Base-by-base conservation (phyloP, 495 filamentous ascomycete genomes). In the Aspergillus wentii region DNA sequence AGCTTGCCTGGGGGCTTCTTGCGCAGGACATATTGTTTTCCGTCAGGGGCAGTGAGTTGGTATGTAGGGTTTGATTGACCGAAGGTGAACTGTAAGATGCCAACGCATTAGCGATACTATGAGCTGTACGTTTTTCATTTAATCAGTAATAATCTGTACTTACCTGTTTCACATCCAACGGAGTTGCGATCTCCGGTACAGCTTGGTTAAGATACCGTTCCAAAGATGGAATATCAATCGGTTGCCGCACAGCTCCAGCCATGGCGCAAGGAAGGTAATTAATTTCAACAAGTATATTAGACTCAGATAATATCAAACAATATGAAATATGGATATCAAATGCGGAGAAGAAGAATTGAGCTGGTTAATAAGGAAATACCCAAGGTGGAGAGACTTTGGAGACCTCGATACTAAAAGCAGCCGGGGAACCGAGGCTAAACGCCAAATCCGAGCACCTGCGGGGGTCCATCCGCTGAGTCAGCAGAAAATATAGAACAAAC, bases 51-150 rank as follows among this genome's bases (percentile, higher is more conserved):
- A 8, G 78, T 94, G 43, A 96, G 71, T 40, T 87, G 85, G 68
- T 96, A 97, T 6, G 92, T 97, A 19, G 92, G 92, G 57, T 97
- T 98, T 30, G 87, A 95, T 65, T 97, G 92, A 35, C 92, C 92
- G 56, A 91, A 98, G 48, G 88, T 86, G 55, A 96, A 98, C 84
- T 96, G 59, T 28, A 19, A n/a, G n/a, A n/a, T n/a, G n/a, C n/a
- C n/a, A n/a, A 21, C 8, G 3, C 11, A 17, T 13, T 8, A 28
- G 18, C 10, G 51, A 4, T 23, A 49, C 17, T 18, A 16, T 38
- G 40, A 41, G 34, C 25, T n/a, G 8, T 13, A 15, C 22, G 8
- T 26, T 29, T 4, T 16, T 13, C 38, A 21, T 10, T n/a, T n/a
- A n/a, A n/a, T n/a, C n/a, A n/a, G n/a, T n/a, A n/a, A n/a, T n/a